phyloP scores from a whole-genome alignment of 2,329 filamentous ascomycete genomes.

The Fusarium sp. region DNA sequence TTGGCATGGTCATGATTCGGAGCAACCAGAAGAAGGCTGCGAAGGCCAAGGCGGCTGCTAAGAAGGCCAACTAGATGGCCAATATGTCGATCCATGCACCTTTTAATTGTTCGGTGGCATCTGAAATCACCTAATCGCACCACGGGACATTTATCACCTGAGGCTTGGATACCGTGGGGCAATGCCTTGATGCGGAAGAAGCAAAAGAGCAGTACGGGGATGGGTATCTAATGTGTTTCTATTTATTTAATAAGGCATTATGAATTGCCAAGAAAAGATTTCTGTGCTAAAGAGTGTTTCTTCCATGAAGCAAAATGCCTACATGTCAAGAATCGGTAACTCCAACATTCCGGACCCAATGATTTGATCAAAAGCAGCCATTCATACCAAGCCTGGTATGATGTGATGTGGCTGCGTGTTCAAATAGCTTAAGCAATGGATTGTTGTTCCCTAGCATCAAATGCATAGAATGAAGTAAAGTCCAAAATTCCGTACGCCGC shows the following conservation, averaged over 20 bases:
- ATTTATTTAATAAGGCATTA: slow-evolving; percentile 49
- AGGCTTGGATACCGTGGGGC: slow-evolving; percentile 6
- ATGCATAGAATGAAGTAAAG: slow-evolving; percentile 41
- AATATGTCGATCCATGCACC: slow-evolving; percentile 29
- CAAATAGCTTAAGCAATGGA: slow-evolving; percentile 28
- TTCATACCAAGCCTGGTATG: slow-evolving; percentile 21
- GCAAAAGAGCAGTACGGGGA: slow-evolving; percentile 36
- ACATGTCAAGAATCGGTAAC: slow-evolving; percentile 48
- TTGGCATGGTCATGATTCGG: slow-evolving; percentile 97
- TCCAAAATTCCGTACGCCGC: slow-evolving; percentile 27
- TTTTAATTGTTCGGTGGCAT: slow-evolving; percentile 39
- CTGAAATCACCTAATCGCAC: slow-evolving; percentile 35
- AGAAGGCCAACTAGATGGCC: slow-evolving; percentile 81
- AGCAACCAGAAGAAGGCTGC: slow-evolving; percentile 98
- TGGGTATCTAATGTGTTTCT: slow-evolving; percentile 53
- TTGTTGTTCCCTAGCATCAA: slow-evolving; percentile 22
- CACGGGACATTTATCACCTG: slow-evolving; percentile 4
- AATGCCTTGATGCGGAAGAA: slow-evolving; percentile 19
- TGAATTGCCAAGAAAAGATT: slow-evolving; percentile 37
- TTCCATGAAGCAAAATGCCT: slow-evolving; percentile 47
- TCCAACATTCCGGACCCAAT: slow-evolving; percentile 41
- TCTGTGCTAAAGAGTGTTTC: slow-evolving; percentile 45
- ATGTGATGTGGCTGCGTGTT: slow-evolving; percentile 25
- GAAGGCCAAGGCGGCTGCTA: slow-evolving; percentile 85
- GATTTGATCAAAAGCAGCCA: slow-evolving; percentile 38